Conservation (phyloP, 2,329 filamentous ascomycete species). For the Ophiostoma angusticollis region DNA sequence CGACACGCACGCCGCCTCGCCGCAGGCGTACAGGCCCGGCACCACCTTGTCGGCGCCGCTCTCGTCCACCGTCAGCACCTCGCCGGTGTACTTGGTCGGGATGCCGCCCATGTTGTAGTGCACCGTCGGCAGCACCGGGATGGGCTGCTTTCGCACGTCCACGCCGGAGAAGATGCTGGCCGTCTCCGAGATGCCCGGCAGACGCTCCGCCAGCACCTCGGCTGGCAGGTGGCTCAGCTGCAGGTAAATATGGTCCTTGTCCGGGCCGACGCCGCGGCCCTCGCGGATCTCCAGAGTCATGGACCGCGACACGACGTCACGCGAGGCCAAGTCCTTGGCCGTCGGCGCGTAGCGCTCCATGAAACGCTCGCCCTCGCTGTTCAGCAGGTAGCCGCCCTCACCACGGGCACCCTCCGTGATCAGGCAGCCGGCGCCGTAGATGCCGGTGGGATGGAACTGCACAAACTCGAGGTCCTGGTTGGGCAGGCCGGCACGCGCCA, state of each 20-base stretch:
- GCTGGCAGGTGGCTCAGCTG: slow-evolving; percentile 91
- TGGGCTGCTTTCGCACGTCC: slow-evolving; percentile 93
- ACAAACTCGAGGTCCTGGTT: slow-evolving; percentile 99
- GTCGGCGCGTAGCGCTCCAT: slow-evolving; percentile 98
- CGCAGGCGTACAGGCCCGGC: slow-evolving; percentile 87
- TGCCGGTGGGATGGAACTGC: slow-evolving; percentile 98
- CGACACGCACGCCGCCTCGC: slow-evolving; percentile 93
- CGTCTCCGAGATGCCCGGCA: slow-evolving; percentile 97
- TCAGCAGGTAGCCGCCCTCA: slow-evolving; percentile 94
- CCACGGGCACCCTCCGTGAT: slow-evolving; percentile 97
- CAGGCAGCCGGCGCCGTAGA: slow-evolving; percentile 94
- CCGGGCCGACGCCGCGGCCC: slow-evolving; percentile 87
- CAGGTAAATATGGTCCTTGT: slow-evolving; percentile 98
- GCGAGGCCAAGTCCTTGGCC: slow-evolving; percentile 91
- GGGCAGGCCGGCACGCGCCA: slow-evolving; percentile 89
- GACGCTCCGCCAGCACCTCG: slow-evolving; percentile 86
- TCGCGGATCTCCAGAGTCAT: slow-evolving; percentile 99
- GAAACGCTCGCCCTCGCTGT: slow-evolving; percentile 96
- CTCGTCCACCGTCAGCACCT: slow-evolving; percentile 82
- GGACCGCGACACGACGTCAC: slow-evolving; percentile 91
- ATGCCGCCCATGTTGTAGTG: slow-evolving; percentile 99
- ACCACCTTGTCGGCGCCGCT: slow-evolving; percentile 84
- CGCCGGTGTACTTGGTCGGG: slow-evolving; percentile 91
- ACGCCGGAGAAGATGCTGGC: slow-evolving; percentile 95
- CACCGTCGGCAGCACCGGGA: slow-evolving; percentile 89